A percentile compares a stretch with the other conserved stretches of the same genome.
Evolutionary conservation across 768 basidiomycete genomes (phyloP).

Genomic region (Xerocomellus dryophilus): DNA sequence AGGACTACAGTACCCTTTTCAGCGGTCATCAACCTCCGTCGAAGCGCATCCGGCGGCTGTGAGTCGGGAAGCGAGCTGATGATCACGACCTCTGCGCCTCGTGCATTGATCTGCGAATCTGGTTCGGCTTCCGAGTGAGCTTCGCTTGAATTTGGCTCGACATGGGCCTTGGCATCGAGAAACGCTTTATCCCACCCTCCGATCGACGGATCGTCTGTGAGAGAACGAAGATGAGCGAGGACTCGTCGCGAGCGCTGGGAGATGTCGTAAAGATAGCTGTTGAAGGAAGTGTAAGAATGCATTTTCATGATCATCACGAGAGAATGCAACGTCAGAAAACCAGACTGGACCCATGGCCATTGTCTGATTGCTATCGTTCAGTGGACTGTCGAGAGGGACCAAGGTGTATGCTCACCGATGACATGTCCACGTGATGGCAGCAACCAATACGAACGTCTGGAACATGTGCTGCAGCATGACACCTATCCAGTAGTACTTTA

Average conservation of each 20-base stretch:
- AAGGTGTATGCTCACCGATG: slow-evolving; percentile 50
- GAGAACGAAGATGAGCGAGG: slow-evolving; percentile 44
- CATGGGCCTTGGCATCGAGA: slow-evolving; percentile 42
- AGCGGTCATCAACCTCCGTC: slow-evolving; percentile 52
- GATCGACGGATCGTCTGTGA: slow-evolving; percentile 38
- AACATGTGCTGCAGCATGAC: slow-evolving; percentile 74
- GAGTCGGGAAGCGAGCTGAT: slow-evolving; percentile 51
- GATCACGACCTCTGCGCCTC: slow-evolving; percentile 45
- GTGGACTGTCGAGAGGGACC: neutral
- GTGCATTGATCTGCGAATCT: slow-evolving; percentile 38
- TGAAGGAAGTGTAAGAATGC: slow-evolving; percentile 89
- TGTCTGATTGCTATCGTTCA: slow-evolving; percentile 44
- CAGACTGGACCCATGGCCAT: slow-evolving; percentile 98
- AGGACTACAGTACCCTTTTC: slow-evolving; percentile 2
- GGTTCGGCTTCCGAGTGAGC: slow-evolving; percentile 10
- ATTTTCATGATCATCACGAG: slow-evolving; percentile 94
- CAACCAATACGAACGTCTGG: slow-evolving; percentile 70
- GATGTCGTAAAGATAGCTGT: slow-evolving; percentile 72
- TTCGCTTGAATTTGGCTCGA: slow-evolving; percentile 29
- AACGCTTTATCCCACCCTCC: slow-evolving; percentile 72
- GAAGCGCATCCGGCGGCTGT: slow-evolving; percentile 49
- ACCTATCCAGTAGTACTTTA: slow-evolving; percentile 77
- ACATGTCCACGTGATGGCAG: slow-evolving; percentile 86
- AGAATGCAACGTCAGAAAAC: slow-evolving; percentile 83
- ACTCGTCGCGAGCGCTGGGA: slow-evolving; percentile 44